A percentile compares a stretch with the other conserved stretches of the same genome.
These are phyloP conservation scores for Fusarium sp. DNA, from an alignment of 2,329 filamentous ascomycete genomes.

Conservation along the genomic window DNA sequence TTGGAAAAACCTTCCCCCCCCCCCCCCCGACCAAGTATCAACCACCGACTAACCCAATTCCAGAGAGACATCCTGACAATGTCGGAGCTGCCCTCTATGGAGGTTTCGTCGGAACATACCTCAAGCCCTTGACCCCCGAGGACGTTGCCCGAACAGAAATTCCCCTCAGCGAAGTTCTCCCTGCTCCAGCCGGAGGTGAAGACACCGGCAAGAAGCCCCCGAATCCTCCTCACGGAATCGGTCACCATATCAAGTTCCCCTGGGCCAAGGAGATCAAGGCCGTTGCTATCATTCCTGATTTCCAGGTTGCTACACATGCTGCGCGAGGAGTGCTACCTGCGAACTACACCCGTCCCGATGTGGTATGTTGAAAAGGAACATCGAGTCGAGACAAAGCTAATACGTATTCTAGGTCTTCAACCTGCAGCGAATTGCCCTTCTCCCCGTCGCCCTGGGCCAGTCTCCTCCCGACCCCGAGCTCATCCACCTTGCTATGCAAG, in stretches of 20 bases:
- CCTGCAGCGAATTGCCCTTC: slow-evolving; percentile 89
- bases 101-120: slow-evolving; percentile 95
- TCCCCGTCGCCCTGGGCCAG: slow-evolving; percentile 89
- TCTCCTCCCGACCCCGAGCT: slow-evolving; percentile 91
- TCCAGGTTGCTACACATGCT: slow-evolving; percentile 93
- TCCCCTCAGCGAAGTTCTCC: slow-evolving; percentile 91
- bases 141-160: slow-evolving; percentile 94
- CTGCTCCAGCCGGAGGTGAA: slow-evolving; percentile 87
- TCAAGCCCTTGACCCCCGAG: slow-evolving; percentile 89
- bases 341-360: slow-evolving; percentile 82
- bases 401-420: slow-evolving; percentile 79
- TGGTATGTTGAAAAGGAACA: slow-evolving; percentile 63
- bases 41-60: slow-evolving; percentile 28
- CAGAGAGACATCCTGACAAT: slow-evolving; percentile 90
- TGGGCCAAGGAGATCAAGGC: slow-evolving; percentile 97
- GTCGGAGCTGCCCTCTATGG: slow-evolving; percentile 95
- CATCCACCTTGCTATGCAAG: slow-evolving; percentile 98
- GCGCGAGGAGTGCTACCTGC: slow-evolving; percentile 87
- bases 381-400: slow-evolving; percentile 14
- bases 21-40: neutral
- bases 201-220: slow-evolving; percentile 91
- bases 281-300: slow-evolving; percentile 94
- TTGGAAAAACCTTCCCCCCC: slow-evolving; percentile 65
- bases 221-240: slow-evolving; percentile 89
- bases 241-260: slow-evolving; percentile 94